These are phyloP conservation scores for Haematococcus lacustris DNA, from an alignment of 139 green algal genomes.

Conservation along the genomic window DNA sequence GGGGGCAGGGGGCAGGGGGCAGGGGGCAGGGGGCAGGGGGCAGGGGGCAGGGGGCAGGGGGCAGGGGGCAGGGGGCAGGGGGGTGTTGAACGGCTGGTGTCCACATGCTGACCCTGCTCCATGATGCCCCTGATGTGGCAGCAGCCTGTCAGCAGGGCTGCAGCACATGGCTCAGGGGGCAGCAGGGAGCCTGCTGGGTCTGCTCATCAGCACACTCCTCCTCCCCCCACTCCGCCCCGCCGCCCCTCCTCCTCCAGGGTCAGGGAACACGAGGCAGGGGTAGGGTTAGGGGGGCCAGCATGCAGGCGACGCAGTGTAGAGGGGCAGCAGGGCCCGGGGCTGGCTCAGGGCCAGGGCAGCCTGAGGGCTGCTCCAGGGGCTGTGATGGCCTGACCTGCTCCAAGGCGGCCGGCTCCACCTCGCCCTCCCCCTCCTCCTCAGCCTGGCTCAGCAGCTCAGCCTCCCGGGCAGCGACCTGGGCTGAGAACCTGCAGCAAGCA, in stretches of 20 bases:
- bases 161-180: no score
- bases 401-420: constrained; percentile 30
- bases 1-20: neutral
- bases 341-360: neutral
- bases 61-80: no score
- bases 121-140: no score
- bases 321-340: neutral
- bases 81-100: no score
- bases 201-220: no score
- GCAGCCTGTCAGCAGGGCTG: no score
- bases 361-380: neutral
- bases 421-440: constrained; percentile 62
- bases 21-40: neutral
- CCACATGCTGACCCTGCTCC: neutral
- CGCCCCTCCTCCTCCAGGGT: neutral
- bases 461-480: constrained; percentile 19
- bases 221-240: neutral
- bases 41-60: neutral
- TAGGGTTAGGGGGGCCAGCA: neutral
- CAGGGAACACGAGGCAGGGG: neutral
- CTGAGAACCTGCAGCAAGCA: constrained; percentile 13
- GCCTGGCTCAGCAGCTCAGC: constrained; percentile 47
- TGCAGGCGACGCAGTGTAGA: neutral
- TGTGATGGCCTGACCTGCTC: neutral
- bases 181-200: no score